Conservation (phyloP, 2,329 filamentous ascomycete genomes). For the Exophiala sp. region DNA sequence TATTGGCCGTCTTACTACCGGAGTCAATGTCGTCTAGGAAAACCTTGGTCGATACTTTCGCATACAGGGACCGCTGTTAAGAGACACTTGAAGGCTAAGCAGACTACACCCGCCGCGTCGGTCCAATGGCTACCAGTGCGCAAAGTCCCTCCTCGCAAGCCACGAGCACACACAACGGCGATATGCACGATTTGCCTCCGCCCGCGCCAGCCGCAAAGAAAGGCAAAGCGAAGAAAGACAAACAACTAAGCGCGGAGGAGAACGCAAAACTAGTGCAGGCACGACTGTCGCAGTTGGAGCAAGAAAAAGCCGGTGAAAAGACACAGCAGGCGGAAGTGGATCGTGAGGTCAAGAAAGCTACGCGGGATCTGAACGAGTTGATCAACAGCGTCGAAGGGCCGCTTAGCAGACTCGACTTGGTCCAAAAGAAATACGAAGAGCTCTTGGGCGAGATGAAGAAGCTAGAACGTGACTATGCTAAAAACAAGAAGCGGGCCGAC, state of each 20-base stretch:
- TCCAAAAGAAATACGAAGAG: constrained; percentile 87
- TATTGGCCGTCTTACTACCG: constrained; percentile 7
- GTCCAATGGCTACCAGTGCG: constrained; percentile 23
- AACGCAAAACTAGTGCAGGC: constrained; percentile 86
- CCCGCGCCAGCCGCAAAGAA: constrained; percentile 58
- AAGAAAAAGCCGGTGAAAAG: constrained; percentile 86
- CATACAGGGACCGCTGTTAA: constrained; percentile 5
- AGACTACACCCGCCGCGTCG: not conserved
- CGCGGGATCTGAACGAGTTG: constrained; percentile 79
- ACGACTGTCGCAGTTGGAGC: constrained; percentile 91
- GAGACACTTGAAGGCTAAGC: not conserved
- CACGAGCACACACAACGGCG: constrained; percentile 39
- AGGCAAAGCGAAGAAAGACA: constrained; percentile 65
- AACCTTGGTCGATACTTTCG: constrained; percentile 7
- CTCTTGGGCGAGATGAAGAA: constrained; percentile 92
- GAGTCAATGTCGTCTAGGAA: constrained; percentile 2
- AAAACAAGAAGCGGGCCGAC: constrained; percentile 92
- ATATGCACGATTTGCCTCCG: constrained; percentile 39
- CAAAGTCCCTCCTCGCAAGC: constrained; percentile 30
- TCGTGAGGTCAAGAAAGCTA: constrained; percentile 89
- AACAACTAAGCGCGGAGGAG: constrained; percentile 75
- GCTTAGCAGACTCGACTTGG: constrained; percentile 80
- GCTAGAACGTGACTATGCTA: constrained; percentile 85
- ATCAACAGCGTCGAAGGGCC: constrained; percentile 84
- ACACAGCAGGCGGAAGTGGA: constrained; percentile 96